phyloP scores from a whole-genome alignment of 2,329 filamentous ascomycete genomes.

The Gremmenia infestans region DNA sequence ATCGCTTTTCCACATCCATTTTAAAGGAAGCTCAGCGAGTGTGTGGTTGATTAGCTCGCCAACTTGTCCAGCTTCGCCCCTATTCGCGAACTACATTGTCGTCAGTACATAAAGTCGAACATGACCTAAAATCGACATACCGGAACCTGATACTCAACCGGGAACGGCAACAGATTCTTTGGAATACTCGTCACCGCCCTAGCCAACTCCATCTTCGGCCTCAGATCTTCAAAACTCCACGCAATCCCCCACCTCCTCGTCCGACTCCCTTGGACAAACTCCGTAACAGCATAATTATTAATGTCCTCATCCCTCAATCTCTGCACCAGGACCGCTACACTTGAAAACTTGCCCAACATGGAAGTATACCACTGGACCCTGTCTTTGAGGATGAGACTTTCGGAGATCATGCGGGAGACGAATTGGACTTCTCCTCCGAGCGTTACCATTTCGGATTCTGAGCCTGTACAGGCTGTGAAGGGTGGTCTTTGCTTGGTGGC shows the following conservation, averaged over 20 bases:
- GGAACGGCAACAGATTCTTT: slow-evolving; percentile 47
- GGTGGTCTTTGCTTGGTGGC: slow-evolving; percentile 62
- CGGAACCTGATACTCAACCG: slow-evolving; percentile 41
- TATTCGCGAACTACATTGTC: slow-evolving; percentile 1
- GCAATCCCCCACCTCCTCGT: slow-evolving; percentile 84
- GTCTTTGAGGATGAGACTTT: slow-evolving; percentile 56
- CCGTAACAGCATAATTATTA: slow-evolving; percentile 75
- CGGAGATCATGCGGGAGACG: slow-evolving; percentile 62
- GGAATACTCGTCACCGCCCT: slow-evolving; percentile 34
- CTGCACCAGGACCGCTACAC: slow-evolving; percentile 58
- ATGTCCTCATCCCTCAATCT: slow-evolving; percentile 53
- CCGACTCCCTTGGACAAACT: slow-evolving; percentile 70
- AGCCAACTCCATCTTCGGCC: slow-evolving; percentile 51
- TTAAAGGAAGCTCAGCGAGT: slow-evolving; percentile 21
- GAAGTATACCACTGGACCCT: slow-evolving; percentile 82
- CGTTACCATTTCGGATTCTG: slow-evolving; percentile 80
- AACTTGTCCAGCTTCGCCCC: neutral
- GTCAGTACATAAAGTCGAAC: neutral
- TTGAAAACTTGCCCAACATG: slow-evolving; percentile 80
- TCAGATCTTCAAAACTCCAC: slow-evolving; percentile 72
- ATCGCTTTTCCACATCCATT: slow-evolving; percentile 29
- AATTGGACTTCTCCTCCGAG: slow-evolving; percentile 74
- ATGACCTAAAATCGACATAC: slow-evolving; percentile 12
- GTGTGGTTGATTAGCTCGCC: slow-evolving; percentile 26
- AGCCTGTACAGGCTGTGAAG: slow-evolving; percentile 70